Evolutionary conservation across 768 basidiomycete species (phyloP).

Genomic region (Hirschioporus abietinus): DNA sequence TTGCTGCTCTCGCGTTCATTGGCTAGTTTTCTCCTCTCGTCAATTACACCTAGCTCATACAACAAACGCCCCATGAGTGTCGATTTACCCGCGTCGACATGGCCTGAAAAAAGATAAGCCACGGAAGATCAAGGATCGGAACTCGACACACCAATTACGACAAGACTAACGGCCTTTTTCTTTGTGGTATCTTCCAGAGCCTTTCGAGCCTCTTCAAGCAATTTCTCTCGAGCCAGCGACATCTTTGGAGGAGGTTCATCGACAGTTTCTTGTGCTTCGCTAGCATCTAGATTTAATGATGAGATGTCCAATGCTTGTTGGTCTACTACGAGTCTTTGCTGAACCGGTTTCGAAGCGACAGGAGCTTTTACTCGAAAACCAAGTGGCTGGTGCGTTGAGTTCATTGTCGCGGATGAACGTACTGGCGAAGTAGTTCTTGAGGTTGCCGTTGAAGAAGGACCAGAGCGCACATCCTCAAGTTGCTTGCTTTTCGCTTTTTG

Average conservation of each 20-base stretch:
- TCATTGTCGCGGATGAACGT: slow-evolving; percentile 32
- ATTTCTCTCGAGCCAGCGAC: slow-evolving; percentile 68
- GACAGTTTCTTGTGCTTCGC: slow-evolving; percentile 32
- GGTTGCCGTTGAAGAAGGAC: slow-evolving; percentile 33
- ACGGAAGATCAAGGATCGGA: not conserved
- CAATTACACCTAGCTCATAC: slow-evolving; percentile 85
- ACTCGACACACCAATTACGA: slow-evolving; percentile 74
- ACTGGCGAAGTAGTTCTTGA: slow-evolving; percentile 42
- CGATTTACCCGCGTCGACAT: slow-evolving; percentile 98
- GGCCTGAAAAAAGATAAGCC: slow-evolving; percentile 48
- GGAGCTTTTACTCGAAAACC: slow-evolving; percentile 25
- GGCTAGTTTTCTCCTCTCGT: slow-evolving; percentile 75
- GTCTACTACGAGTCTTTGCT: slow-evolving; percentile 33
- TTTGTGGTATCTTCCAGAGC: slow-evolving; percentile 34
- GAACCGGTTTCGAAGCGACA: slow-evolving; percentile 37
- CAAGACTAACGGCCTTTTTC: slow-evolving; percentile 75
- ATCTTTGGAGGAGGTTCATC: slow-evolving; percentile 58
- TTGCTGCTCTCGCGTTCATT: slow-evolving; percentile 90
- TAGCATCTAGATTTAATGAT: slow-evolving; percentile 58
- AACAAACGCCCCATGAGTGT: slow-evolving; percentile 93
- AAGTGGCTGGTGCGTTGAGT: slow-evolving; percentile 35
- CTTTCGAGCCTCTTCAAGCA: slow-evolving; percentile 73
- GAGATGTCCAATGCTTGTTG: slow-evolving; percentile 67
- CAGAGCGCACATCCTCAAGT: slow-evolving; percentile 27
- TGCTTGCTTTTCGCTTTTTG: slow-evolving; percentile 50